Conservation (phyloP, 441 rosid genomes). For the Eutrema salsugineum region DNA sequence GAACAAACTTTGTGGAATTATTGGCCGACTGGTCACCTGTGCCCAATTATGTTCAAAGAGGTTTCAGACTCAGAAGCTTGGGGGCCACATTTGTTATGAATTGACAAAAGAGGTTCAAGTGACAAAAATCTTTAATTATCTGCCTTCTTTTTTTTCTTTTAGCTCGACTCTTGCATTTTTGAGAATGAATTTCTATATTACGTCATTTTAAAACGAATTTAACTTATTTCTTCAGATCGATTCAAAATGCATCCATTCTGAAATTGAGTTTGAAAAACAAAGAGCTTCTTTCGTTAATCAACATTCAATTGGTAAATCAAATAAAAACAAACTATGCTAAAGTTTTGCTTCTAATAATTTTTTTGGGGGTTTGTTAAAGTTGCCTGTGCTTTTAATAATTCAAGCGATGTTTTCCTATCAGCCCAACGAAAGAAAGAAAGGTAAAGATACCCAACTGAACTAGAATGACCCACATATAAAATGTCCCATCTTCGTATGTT, state of each 20-base stretch:
- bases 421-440: neutral
- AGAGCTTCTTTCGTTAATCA: neutral
- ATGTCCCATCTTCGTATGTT: constrained; percentile 1
- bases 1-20: constrained; percentile 19
- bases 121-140: constrained; percentile 12
- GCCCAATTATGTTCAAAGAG: constrained; percentile 16
- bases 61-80: constrained; percentile 16
- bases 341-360: neutral
- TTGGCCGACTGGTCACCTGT: constrained; percentile 11
- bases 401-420: neutral
- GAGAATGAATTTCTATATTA: neutral
- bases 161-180: neutral
- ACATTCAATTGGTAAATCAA: neutral
- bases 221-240: neutral
- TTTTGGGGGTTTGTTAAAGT: neutral
- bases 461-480: neutral
- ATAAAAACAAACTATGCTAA: neutral
- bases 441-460: neutral
- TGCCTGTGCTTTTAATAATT: neutral
- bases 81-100: constrained; percentile 16
- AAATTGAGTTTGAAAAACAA: neutral
- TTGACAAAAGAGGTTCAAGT: constrained; percentile 11
- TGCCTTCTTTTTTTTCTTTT: constrained; percentile 5
- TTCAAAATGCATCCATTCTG: neutral
- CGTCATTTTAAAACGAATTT: neutral